Percentiles rank a stretch among this genome's conserved stretches.
Conservation (phyloP, 371 early-diverging fungal species). For the Apophysomyces variabilis region DNA sequence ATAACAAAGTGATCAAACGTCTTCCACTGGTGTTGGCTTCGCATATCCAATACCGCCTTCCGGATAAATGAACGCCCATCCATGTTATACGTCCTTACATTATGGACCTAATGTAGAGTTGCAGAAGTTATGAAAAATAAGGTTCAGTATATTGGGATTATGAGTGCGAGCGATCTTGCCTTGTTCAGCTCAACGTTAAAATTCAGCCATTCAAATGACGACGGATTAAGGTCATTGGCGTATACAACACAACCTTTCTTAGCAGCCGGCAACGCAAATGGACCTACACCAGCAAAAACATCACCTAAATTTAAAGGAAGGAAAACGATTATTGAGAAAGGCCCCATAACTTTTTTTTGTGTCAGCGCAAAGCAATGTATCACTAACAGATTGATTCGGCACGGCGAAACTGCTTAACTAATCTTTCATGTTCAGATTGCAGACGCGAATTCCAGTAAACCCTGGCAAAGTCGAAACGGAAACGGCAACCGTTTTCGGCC, state of each 20-base stretch:
- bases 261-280: slow-evolving; percentile 95
- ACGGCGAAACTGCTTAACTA: slow-evolving; percentile 73
- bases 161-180: slow-evolving; percentile 39
- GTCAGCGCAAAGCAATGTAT: neutral
- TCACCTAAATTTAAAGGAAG: slow-evolving; percentile 59
- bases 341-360: too few species aligned
- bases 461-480: slow-evolving; percentile 92
- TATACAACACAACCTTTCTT: slow-evolving; percentile 83
- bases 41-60: slow-evolving; percentile 60
- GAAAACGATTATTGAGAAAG: neutral
- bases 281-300: slow-evolving; percentile 98
- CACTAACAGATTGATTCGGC: slow-evolving; percentile 72
- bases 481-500: slow-evolving; percentile 88
- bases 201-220: slow-evolving; percentile 76
- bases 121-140: neutral
- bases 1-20: slow-evolving; percentile 93
- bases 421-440: slow-evolving; percentile 89
- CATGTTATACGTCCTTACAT: slow-evolving; percentile 79
- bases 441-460: slow-evolving; percentile 99
- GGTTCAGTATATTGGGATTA: neutral
- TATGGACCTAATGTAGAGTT: slow-evolving; percentile 20
- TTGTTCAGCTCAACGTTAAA: slow-evolving; percentile 85
- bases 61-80: slow-evolving; percentile 91
- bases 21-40: slow-evolving; percentile 41
- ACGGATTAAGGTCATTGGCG: slow-evolving; percentile 97